Evolutionary conservation across 805 yeast genomes (phyloP).

Genomic region (Candida morakotiae): DNA sequence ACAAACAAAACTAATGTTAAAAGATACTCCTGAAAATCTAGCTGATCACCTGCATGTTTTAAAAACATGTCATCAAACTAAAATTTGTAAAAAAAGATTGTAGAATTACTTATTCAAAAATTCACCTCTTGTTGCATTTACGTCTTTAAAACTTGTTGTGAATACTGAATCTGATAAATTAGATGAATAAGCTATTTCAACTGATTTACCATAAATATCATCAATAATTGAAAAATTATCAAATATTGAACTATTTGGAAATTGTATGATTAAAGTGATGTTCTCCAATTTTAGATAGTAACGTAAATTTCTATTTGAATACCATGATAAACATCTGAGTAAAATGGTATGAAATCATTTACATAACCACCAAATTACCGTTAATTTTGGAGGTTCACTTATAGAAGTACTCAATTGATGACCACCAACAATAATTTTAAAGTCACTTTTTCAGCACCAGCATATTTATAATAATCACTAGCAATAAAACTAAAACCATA

Average conservation of each 20-base stretch:
- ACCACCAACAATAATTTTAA: slow-evolving; percentile 80
- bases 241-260: slow-evolving; percentile 44
- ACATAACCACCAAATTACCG: slow-evolving; percentile 61
- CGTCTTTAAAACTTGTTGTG: slow-evolving; percentile 48
- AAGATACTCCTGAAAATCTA: too few species aligned
- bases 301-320: slow-evolving; percentile 54
- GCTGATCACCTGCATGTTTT: too few species aligned
- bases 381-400: slow-evolving; percentile 55
- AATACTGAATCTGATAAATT: slow-evolving; percentile 54
- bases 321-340: slow-evolving; percentile 62
- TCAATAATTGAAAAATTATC: slow-evolving; percentile 49
- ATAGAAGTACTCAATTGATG: slow-evolving; percentile 72
- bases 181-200: slow-evolving; percentile 54
- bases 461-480: slow-evolving; percentile 68
- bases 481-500: slow-evolving; percentile 74
- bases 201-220: slow-evolving; percentile 59
- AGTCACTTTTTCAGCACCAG: slow-evolving; percentile 68
- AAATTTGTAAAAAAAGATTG: slow-evolving; percentile 55
- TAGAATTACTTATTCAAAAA: slow-evolving; percentile 55
- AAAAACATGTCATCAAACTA: too few species aligned
- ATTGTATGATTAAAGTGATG: slow-evolving; percentile 47
- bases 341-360: slow-evolving; percentile 54
- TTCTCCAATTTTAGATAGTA: slow-evolving; percentile 49
- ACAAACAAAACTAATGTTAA: too few species aligned
- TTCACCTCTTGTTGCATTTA: slow-evolving; percentile 65